Percentiles rank a stretch among this genome's conserved stretches.
These are phyloP conservation scores for Hanseniaspora hatyaiensis DNA, from an alignment of 805 yeast genomes.

Conservation along the genomic window DNA sequence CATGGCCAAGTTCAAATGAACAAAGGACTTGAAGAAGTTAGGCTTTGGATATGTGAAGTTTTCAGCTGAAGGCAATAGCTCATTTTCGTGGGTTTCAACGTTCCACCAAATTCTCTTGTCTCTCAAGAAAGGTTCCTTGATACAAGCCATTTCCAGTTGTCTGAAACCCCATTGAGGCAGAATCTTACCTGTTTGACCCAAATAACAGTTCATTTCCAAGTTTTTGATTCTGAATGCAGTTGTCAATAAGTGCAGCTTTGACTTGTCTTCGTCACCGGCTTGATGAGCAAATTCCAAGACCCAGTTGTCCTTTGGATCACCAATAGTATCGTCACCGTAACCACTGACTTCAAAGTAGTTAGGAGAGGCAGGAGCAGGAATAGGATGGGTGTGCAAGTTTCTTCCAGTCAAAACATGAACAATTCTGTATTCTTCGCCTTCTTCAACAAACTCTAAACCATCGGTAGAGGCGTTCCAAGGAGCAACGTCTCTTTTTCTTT, in stretches of 20 bases:
- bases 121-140: constrained; percentile 49
- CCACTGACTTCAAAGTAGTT: constrained; percentile 74
- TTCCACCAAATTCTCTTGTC: constrained; percentile 89
- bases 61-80: constrained; percentile 45
- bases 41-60: constrained; percentile 49
- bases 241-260: constrained; percentile 60
- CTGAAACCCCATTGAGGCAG: constrained; percentile 78
- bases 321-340: constrained; percentile 59
- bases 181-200: constrained; percentile 58
- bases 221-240: constrained; percentile 60
- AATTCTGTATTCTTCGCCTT: constrained; percentile 61
- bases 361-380: constrained; percentile 62
- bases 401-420: constrained; percentile 60
- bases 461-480: constrained; percentile 22
- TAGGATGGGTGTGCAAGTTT: constrained; percentile 71
- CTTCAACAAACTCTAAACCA: constrained; percentile 33
- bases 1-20: constrained; percentile 71
- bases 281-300: constrained; percentile 68
- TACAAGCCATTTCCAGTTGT: constrained; percentile 69
- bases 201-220: constrained; percentile 55
- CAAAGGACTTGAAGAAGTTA: constrained; percentile 62
- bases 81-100: constrained; percentile 58
- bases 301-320: constrained; percentile 87
- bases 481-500: constrained; percentile 40
- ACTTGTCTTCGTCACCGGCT: constrained; percentile 38